Evolutionary conservation across 805 yeast species (phyloP).

Genomic region (Ogataea methanolica): DNA sequence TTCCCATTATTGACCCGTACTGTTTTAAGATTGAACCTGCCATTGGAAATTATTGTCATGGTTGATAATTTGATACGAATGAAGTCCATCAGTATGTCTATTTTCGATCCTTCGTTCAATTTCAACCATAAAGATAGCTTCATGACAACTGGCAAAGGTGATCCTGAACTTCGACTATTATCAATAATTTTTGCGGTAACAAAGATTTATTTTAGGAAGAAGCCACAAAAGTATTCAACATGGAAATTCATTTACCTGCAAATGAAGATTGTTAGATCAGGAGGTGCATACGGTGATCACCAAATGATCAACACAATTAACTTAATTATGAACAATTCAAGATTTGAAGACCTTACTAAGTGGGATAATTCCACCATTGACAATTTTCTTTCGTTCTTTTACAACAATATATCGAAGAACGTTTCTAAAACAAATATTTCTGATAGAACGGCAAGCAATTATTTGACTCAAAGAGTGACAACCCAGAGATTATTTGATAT

Average conservation of each 20-base stretch:
- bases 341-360: conserved; percentile 32
- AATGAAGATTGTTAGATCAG: not conserved
- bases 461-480: not conserved
- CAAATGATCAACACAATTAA: conserved; percentile 9
- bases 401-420: conserved; percentile 17
- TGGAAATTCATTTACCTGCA: conserved; percentile 26
- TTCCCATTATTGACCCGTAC: conserved; percentile 38
- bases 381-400: conserved; percentile 48
- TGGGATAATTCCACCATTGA: conserved; percentile 47
- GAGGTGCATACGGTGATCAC: conserved; percentile 8
- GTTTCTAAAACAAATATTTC: too few relatives aligned
- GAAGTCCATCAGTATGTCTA: conserved; percentile 9
- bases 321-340: conserved; percentile 21
- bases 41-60: conserved; percentile 44
- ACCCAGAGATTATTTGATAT: not conserved
- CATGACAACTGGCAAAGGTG: conserved; percentile 4
- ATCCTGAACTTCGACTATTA: conserved; percentile 37
- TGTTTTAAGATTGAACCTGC: conserved; percentile 39
- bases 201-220: conserved; percentile 28
- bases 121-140: too few relatives aligned
- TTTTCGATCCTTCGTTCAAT: not conserved
- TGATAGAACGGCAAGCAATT: not conserved
- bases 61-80: conserved; percentile 26
- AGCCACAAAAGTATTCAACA: conserved; percentile 14
- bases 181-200: conserved; percentile 31